Evolutionary conservation across 495 filamentous ascomycete genomes (phyloP), one percentile per base, ranked within the genome.

Genomic region (Jackrogersella minutella): DNA sequence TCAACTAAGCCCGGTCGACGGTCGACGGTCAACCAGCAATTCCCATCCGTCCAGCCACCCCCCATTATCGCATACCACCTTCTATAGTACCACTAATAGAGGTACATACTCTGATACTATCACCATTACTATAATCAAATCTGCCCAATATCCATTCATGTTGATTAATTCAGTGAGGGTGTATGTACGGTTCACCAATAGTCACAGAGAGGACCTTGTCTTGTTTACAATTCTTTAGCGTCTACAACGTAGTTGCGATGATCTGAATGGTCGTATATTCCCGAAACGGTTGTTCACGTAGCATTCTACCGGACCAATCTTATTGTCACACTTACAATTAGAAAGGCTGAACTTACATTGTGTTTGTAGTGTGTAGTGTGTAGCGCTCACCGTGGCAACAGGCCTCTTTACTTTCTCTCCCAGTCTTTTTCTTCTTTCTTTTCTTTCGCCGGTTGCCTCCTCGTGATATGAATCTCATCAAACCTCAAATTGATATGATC

Each of bases 191-290:
- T 62, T 49, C 41, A 51, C 72, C 72, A 74, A 74, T 74, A 51
- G 26, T 26, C 22, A 58, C 34, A 26, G 16, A 14, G 41, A 36
- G 40, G 39, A 53, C 67, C 36, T 55, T 34, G 62, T 40, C 57
- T 70, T 74, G 69, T 70, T 70, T 68, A 70, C 69, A 71, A 69
- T 30, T 51, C 10, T 64, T 58, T 34, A 67, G 65, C 66, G 66
- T 67, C 33, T 74, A 59, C 55, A 58, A 66, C 62, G 26, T 44
- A 56, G 19, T 34, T 41, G 36, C 41, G 40, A 50, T 30, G 17
- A n/a, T 58, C 37, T 66, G 58, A 70, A 63, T 67, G 68, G 68
- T 17, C 7, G 54, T 70, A 67, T 63, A 63, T 70, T 51, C 41
- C 57, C 62, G 57, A 13, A 44, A 59, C 36, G 44, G 53, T 49